Base-by-base conservation (phyloP, 441 rosid species). In the Croton setiger region DNA sequence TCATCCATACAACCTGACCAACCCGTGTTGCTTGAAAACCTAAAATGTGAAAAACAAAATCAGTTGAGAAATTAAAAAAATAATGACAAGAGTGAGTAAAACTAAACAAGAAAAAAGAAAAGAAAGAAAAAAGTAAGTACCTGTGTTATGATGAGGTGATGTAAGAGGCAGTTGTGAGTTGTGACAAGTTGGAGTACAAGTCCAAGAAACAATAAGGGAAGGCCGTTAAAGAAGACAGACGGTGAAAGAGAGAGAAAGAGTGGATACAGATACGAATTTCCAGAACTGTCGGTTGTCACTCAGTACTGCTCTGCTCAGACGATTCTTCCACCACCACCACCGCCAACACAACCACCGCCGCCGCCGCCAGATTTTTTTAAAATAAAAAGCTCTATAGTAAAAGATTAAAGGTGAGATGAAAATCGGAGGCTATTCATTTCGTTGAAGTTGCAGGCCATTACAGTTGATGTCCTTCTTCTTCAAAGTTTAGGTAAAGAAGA, bases 241-340 rank as follows among this genome's bases (percentile, higher is more conserved):
- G 1, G 21, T 63, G 47, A 55, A 35, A 57, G n/a, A 36, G 43
- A 45, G 55, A 62, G 54, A 66, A 47, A 62, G 68, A 43, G 63
- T 37, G 44, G 56, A 65, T 64, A 14, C 7, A 37, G 55, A 63
- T 70, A 64, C 68, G 68, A 27, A 56, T 53, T 8, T 45, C 43
- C 58, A 73, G 70, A 49, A 48, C 62, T 74, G 76, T 74, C 76
- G 64, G 72, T 35, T 74, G 56, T 72, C 76, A 43, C 72, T 52
- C 66, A 14, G 9, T 8, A 21, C 66, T 44, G 66, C 45, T 44
- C 53, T 63, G 45, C 37, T 21, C 23, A 20, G 8, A 20, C 21
- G 57, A 64, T 15, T 49, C 68, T 33, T 49, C 62, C 47, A 64
- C 62, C 61, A 66, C 61, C 14, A 52, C n/a, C 52, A 61, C 64